phyloP scores from a whole-genome alignment of 441 rosid genomes.

The Francoa sonchifolia region DNA sequence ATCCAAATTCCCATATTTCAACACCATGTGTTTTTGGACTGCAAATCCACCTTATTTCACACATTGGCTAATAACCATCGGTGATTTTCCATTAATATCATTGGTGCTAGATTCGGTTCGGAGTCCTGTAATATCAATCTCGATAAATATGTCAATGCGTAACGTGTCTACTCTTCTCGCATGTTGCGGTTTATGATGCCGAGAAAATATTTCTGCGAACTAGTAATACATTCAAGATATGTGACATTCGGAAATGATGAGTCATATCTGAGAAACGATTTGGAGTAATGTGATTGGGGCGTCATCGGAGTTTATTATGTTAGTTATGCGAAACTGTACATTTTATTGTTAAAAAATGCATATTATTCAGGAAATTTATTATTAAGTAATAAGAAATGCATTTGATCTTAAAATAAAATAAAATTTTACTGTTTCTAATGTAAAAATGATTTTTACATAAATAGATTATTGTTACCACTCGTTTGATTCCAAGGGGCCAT shows the following conservation, averaged over 20 bases:
- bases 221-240: constrained; percentile 24
- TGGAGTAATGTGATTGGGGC: constrained; percentile 21
- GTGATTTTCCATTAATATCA: constrained; percentile 16
- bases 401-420: too few relatives aligned
- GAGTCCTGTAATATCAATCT: constrained; percentile 23
- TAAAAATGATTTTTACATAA: too few relatives aligned
- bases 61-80: constrained; percentile 12
- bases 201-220: constrained; percentile 22
- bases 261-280: constrained; percentile 15
- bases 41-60: constrained; percentile 27
- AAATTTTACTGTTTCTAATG: too few relatives aligned
- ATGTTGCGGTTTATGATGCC: not conserved
- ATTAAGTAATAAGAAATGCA: too few relatives aligned
- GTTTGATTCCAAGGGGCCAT: too few relatives aligned
- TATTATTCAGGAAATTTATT: too few relatives aligned
- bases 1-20: constrained; percentile 26
- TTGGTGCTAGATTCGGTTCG: constrained; percentile 16
- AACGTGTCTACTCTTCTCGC: constrained; percentile 16
- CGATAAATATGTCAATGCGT: constrained; percentile 17
- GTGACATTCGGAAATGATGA: constrained; percentile 13
- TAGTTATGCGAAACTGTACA: constrained; percentile 27
- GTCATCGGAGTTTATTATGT: constrained; percentile 25
- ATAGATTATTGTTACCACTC: too few relatives aligned
- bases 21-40: constrained; percentile 28
- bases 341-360: too few relatives aligned